Evolutionary conservation across 139 green algal species (phyloP).

Genomic region (Volvox africanus): DNA sequence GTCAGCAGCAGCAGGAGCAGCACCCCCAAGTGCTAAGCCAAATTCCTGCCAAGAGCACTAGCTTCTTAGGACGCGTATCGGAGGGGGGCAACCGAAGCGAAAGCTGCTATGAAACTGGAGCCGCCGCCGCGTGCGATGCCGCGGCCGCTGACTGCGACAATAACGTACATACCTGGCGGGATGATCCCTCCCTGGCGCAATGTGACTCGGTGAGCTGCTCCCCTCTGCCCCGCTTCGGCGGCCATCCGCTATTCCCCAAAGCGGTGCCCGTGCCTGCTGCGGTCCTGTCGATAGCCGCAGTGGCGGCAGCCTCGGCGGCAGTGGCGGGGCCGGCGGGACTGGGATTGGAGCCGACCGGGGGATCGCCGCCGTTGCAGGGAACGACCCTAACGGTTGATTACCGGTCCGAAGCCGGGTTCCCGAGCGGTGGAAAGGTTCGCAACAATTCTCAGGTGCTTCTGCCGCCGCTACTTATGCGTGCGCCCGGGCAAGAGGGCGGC

Average conservation of each 20-base stretch:
- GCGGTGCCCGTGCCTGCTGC: not conserved
- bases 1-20: not conserved
- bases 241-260: not conserved
- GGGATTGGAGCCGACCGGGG: too few species aligned
- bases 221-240: not conserved
- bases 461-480: conserved; percentile 7
- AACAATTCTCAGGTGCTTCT: not conserved
- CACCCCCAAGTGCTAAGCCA: not conserved
- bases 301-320: not conserved
- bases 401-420: too few species aligned
- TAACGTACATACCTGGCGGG: not conserved
- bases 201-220: not conserved
- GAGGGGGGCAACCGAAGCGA: not conserved
- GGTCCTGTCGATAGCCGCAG: not conserved
- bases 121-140: not conserved
- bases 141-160: not conserved
- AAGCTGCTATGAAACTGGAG: not conserved
- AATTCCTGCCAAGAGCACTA: not conserved
- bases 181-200: not conserved
- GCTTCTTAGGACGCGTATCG: not conserved
- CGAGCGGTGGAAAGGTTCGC: not conserved
- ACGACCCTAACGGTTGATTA: too few species aligned
- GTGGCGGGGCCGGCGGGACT: not conserved
- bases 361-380: not conserved
- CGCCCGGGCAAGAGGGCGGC: not conserved